Conservation (phyloP, 106 monocot genomes). For the Apostasia shenzhenica region DNA sequence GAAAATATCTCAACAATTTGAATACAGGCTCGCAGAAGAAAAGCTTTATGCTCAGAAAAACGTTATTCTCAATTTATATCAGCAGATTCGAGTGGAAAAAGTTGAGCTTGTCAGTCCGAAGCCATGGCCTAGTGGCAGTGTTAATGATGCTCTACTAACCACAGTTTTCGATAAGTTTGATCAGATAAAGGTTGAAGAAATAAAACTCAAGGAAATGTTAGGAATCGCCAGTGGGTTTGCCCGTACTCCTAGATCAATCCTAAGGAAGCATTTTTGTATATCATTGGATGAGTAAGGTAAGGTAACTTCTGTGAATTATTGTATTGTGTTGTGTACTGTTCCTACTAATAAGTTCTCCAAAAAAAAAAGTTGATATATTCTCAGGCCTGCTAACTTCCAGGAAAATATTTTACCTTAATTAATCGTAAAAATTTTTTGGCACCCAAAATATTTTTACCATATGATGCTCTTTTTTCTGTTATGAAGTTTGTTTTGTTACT, state of each 20-base stretch:
- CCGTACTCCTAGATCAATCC: slow-evolving; percentile 14
- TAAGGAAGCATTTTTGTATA: slow-evolving; percentile 30
- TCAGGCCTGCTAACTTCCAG: too few species aligned
- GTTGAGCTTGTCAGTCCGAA: slow-evolving; percentile 29
- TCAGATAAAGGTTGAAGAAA: slow-evolving; percentile 57
- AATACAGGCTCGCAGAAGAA: slow-evolving; percentile 43
- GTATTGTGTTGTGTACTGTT: not conserved
- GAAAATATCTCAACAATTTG: slow-evolving; percentile 52
- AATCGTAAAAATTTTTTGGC: too few species aligned
- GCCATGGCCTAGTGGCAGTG: slow-evolving; percentile 5
- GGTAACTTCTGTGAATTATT: not conserved
- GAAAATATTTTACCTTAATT: too few species aligned
- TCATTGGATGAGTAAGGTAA: slow-evolving; percentile 10
- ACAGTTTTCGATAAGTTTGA: slow-evolving; percentile 36
- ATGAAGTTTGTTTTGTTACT: too few species aligned
- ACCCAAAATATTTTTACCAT: too few species aligned
- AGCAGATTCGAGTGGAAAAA: slow-evolving; percentile 42
- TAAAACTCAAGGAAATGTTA: slow-evolving; percentile 57
- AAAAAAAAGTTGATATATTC: too few species aligned
- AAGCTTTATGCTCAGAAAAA: slow-evolving; percentile 65
- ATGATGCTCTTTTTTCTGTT: too few species aligned
- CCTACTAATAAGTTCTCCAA: too few species aligned
- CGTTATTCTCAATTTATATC: slow-evolving; percentile 46
- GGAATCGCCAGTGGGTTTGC: slow-evolving; percentile 45
- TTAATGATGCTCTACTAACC: slow-evolving; percentile 27